phyloP scores from a whole-genome alignment of 1,284 basidiomycete genomes.

The Polyporus tsugae region DNA sequence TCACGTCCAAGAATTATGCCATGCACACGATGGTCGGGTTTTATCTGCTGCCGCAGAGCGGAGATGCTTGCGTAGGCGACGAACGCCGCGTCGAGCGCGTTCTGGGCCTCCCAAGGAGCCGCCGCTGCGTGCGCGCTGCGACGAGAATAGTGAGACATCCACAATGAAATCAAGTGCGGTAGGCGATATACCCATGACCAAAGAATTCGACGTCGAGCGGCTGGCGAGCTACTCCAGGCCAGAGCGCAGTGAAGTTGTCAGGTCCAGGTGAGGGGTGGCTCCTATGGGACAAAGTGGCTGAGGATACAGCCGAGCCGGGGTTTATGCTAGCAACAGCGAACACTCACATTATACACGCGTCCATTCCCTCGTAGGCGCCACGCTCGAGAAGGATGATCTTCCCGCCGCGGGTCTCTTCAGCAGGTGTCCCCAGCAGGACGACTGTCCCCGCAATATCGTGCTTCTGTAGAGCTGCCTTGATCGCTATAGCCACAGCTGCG shows the following conservation, averaged over 20 bases:
- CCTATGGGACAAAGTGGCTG: slow-evolving; percentile 47
- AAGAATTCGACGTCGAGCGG: slow-evolving; percentile 68
- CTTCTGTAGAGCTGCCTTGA: slow-evolving; percentile 71
- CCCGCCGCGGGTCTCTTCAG: slow-evolving; percentile 85
- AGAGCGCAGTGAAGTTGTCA: slow-evolving; percentile 54
- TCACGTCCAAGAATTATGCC: slow-evolving; percentile 70
- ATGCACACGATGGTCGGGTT: slow-evolving; percentile 67
- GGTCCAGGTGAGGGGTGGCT: slow-evolving; percentile 69
- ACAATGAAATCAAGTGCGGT: no score
- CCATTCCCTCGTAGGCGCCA: slow-evolving; percentile 81
- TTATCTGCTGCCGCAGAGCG: slow-evolving; percentile 71
- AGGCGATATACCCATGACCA: slow-evolving; percentile 63
- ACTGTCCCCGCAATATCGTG: slow-evolving; percentile 75
- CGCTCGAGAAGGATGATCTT: slow-evolving; percentile 77
- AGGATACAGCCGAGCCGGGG: background rate
- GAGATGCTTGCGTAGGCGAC: slow-evolving; percentile 81
- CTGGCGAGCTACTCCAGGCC: slow-evolving; percentile 66
- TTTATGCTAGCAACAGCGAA: no score
- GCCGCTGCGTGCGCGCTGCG: slow-evolving; percentile 76
- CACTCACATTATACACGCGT: slow-evolving; percentile 77
- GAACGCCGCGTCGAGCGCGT: slow-evolving; percentile 87
- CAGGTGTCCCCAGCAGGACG: slow-evolving; percentile 85
- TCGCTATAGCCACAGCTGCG: slow-evolving; percentile 75
- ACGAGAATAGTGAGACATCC: background rate
- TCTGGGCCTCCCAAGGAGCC: slow-evolving; percentile 85